Evolutionary conservation across 1,139 yeast species (phyloP).

Genomic region (Lodderomyces oxycetoniae): DNA sequence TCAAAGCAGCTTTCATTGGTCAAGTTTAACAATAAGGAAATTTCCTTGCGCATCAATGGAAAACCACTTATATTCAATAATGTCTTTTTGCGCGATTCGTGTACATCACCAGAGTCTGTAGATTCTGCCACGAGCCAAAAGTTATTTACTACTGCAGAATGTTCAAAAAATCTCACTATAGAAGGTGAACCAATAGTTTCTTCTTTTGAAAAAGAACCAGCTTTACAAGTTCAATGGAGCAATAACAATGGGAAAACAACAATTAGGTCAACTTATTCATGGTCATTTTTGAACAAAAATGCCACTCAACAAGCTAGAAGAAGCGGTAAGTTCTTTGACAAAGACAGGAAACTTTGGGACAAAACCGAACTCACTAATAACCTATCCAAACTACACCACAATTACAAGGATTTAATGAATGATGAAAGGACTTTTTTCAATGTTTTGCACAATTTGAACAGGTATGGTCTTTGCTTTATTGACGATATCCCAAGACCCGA

Average conservation of each 20-base stretch:
- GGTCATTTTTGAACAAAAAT: conserved; percentile 44
- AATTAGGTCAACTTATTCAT: conserved; percentile 39
- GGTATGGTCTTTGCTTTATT: conserved; percentile 57
- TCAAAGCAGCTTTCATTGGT: conserved; percentile 6
- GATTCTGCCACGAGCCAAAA: conserved; percentile 61
- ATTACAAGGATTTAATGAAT: conserved; percentile 42
- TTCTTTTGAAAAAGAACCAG: conserved; percentile 20
- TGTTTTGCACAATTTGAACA: conserved; percentile 47
- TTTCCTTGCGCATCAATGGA: conserved; percentile 14
- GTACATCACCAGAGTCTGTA: conserved; percentile 45
- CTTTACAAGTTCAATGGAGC: conserved; percentile 50
- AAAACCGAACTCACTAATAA: conserved; percentile 15
- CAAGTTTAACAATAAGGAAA: conserved; percentile 10
- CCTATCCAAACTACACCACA: conserved; percentile 22
- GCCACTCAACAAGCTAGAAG: conserved; percentile 32
- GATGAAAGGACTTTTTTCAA: conserved; percentile 32
- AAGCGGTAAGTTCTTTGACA: conserved; percentile 30
- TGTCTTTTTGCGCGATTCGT: conserved; percentile 63
- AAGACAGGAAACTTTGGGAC: conserved; percentile 42
- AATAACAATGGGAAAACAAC: conserved; percentile 33
- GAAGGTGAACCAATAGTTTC: conserved; percentile 24
- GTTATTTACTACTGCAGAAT: conserved; percentile 57
- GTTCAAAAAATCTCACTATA: conserved; percentile 24
- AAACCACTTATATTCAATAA: conserved; percentile 43
- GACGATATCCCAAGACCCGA: conserved; percentile 45